Evolutionary conservation across 306 rosid genomes (phyloP), one percentile per base, ranked within the genome.

Genomic region (Crotalaria pallida): DNA sequence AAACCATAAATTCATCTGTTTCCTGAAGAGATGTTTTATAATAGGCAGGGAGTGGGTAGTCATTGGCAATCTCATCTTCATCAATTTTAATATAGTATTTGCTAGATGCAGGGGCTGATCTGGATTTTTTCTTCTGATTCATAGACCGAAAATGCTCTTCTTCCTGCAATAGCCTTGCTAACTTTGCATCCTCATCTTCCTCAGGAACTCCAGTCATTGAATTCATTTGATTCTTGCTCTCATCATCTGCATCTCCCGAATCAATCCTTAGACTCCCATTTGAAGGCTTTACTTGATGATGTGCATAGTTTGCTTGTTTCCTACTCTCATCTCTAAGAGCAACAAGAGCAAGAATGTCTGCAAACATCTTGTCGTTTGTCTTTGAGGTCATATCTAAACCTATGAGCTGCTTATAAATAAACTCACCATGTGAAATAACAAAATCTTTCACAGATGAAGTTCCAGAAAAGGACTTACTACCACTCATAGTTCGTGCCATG

Each of bases 11-110:
- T 6, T 94, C 99, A 22, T 94, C 97, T 10, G 83, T 84, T 74
- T 94, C 99, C 41, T 91, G 81, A 19, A 67, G 73, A 0, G 88
- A 77, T 29, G 79, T 89, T 84, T 87, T 94, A 77, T 91, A 94
- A 76, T 81, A 94, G 16, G 97, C 96, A 36, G 99, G 99, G 10
- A 91, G 85, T 10, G 99, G 97, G 58, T 94, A 94, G 71, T 94
- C 99, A 77, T 94, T 87, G 5, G 96, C 97, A 41, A 94, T 91
- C 80, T 94, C 99, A 65, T 91, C 96, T 77, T 94, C 99, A 56
- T 91, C 89, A 22, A 94, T 94, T 79, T 91, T 91, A 45, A 94
- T 88, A 73, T 94, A 94, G 74, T 78, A 91, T 72, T 84, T 91
- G 82, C 58, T 83, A 0, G 86, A 74, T 12, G 9, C 59, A 53